Percentiles rank a stretch among this genome's conserved stretches.
These are phyloP conservation scores for Alternaria sp. DNA, from an alignment of 2,329 filamentous ascomycete species.

Conservation along the genomic window DNA sequence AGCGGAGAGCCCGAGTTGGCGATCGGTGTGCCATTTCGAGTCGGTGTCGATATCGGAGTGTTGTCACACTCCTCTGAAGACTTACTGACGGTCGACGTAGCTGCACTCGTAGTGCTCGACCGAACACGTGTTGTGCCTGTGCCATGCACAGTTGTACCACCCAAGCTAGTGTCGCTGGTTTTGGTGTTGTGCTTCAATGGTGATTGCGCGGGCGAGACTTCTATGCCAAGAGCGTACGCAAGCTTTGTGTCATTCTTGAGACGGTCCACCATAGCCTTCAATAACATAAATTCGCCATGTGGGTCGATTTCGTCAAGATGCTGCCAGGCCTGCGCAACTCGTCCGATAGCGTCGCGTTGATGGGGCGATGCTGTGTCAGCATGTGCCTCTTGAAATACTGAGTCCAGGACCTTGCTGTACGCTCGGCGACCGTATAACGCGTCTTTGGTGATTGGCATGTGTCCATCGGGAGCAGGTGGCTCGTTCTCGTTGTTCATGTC, in stretches of 20 bases:
- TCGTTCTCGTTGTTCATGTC: constrained; percentile 66
- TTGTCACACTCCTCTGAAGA: constrained; percentile 26
- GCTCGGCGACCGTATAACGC: constrained; percentile 79
- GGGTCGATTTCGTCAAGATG: constrained; percentile 86
- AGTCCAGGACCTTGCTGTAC: constrained; percentile 82
- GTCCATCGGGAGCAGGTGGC: constrained; percentile 58
- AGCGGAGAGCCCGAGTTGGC: constrained; percentile 50
- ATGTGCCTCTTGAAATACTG: constrained; percentile 82
- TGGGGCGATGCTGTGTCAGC: constrained; percentile 73
- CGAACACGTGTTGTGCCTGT: constrained; percentile 42
- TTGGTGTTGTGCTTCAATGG: constrained; percentile 41
- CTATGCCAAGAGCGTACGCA: constrained; percentile 51
- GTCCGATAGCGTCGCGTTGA: constrained; percentile 85
- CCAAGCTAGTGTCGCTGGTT: constrained; percentile 39
- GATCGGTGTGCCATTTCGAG: constrained; percentile 34
- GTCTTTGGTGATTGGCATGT: constrained; percentile 70
- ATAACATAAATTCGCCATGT: constrained; percentile 84
- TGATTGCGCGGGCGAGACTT: constrained; percentile 35
- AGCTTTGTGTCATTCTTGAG: constrained; percentile 74
- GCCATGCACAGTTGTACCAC: constrained; percentile 45
- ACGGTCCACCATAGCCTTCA: constrained; percentile 77
- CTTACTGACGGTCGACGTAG: constrained; percentile 23
- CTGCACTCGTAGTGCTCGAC: constrained; percentile 34
- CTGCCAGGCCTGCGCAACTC: constrained; percentile 84
- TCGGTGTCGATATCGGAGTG: constrained; percentile 27